Evolutionary conservation across 2,329 filamentous ascomycete species (phyloP), one percentile per base, ranked within the genome.

Genomic region (Colletotrichum nymphaeae): DNA sequence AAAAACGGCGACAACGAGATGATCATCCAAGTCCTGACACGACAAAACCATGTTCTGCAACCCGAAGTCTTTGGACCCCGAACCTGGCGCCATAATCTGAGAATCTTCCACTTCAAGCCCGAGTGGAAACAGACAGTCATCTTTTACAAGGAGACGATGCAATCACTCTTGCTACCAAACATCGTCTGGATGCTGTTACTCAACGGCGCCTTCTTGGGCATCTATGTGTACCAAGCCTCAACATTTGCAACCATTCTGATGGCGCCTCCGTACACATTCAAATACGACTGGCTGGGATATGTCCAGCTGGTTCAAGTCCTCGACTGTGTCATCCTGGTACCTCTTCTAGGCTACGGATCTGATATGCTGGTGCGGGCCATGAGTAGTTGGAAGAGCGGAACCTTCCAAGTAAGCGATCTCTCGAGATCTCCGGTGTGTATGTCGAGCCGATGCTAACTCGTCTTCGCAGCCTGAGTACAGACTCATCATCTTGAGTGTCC

Each of bases 401-500:
- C 35, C 11, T 68, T 63, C 2, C 69, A 63, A 22, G 69, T 68
- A 28, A 6, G 42, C 52, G 2, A 14, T 5, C 12, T 5, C 12
- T n/a, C 12, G 6, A 14, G 14, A 2, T 37, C 4, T 37, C 35
- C 35, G 11, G 12, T 37, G 14, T 16, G 11, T 37, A 37, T 37
- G 3, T 37, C 35, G 35, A 6, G 35, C n/a, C 57, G 7, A 19
- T 32, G 11, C 9, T 32, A 12, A 32, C 11, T 32, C 9, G 32
- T 32, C 32, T 32, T 32, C 32, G 32, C 62, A 86, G 75, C 81
- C 84, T 2, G 83, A 85, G 71, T 79, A 76, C n/a, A 78, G 84
- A 2, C 76, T 86, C 1, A 65, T 85, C n/a, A 76, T 78, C 1
- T 75, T 81, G 0, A 69, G 81, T 56, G 65, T 85, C 24, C 84